Evolutionary conservation across 2,329 filamentous ascomycete genomes (phyloP), one percentile per base, ranked within the genome.

Genomic region (Fusarium caatingaense): DNA sequence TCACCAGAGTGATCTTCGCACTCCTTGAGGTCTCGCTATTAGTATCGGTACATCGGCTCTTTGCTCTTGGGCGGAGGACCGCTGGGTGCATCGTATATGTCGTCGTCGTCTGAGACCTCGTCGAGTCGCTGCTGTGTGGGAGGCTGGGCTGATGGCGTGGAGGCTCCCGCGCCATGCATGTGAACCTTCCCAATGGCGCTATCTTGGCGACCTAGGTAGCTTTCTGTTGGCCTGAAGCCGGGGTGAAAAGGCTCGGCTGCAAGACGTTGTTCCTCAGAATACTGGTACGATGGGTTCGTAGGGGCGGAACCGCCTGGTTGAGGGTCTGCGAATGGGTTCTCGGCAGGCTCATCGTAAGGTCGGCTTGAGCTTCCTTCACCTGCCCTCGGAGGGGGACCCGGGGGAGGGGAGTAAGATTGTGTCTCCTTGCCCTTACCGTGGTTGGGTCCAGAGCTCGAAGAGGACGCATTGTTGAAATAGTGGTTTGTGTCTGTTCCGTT

Each of bases 181-280:
- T 78, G 69, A 62, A 82, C 73, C 72, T 82, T 82, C 41, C 78
- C 80, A 44, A 80, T 56, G 21, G 80, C 80, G 58, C 81, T 83
- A 18, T 83, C 81, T 68, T 83, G 81, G 37, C 81, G 76, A 45
- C 75, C 77, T 4, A 68, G 27, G 47, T 75, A 75, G 50, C 73
- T 75, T 42, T 73, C 65, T 18, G 72, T 68, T 9, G 66, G 49
- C 23, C 64, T 66, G 60, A 80, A 78, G 8, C 82, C 80, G 3
- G 81, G 80, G 49, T 82, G 77, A 66, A 79, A 83, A 8, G 81
- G 78, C 61, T 83, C 82, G 23, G 71, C 70, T 8, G 76, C 73
- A 30, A 80, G 72, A 5, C 76, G 73, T 8, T 74, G 65, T 10
- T 71, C 48, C 23, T 73, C 70, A 7, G 68, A 56, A 44, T 73